phyloP scores from a whole-genome alignment of 108 stramenopile species.

The Stephanodiscus triporus region DNA sequence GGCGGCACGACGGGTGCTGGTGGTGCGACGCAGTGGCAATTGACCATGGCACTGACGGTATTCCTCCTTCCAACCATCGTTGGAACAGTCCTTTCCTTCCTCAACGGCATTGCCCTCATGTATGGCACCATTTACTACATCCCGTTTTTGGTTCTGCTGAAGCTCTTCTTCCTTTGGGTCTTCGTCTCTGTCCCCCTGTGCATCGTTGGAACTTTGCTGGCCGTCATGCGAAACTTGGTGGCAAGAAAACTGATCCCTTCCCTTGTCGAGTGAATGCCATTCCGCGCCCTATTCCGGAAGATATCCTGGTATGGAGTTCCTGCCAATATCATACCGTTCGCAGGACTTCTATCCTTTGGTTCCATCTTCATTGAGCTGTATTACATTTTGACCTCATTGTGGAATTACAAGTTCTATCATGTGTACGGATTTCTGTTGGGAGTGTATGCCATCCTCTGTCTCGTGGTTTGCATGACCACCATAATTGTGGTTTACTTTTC shows the following conservation, averaged over 20 bases:
- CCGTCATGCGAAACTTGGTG: slow-evolving; percentile 79
- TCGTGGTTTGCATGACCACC: slow-evolving; percentile 96
- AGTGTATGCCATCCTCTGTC: slow-evolving; percentile 92
- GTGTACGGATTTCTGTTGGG: slow-evolving; percentile 98
- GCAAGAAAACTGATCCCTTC: slow-evolving; percentile 62
- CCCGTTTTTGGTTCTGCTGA: slow-evolving; percentile 88
- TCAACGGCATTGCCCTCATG: slow-evolving; percentile 83
- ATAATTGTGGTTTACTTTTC: slow-evolving; percentile 97
- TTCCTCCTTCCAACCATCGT: slow-evolving; percentile 85
- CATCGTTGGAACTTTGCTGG: slow-evolving; percentile 92
- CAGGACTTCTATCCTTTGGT: slow-evolving; percentile 94
- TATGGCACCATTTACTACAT: slow-evolving; percentile 94
- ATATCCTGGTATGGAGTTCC: slow-evolving; percentile 94
- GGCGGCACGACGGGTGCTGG: slow-evolving; percentile 31
- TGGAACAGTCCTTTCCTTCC: slow-evolving; percentile 59
- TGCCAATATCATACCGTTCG: slow-evolving; percentile 81
- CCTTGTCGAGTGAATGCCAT: slow-evolving; percentile 98
- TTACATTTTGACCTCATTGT: slow-evolving; percentile 92
- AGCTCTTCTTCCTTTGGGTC: slow-evolving; percentile 92
- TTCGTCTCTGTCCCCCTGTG: slow-evolving; percentile 94
- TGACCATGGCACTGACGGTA: slow-evolving; percentile 92
- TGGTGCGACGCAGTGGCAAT: slow-evolving; percentile 67
- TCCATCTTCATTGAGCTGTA: slow-evolving; percentile 98
- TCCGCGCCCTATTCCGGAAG: slow-evolving; percentile 94
- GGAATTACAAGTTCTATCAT: slow-evolving; percentile 99